Base-by-base conservation (phyloP, 179 eudicot genomes). In the Dionaea muscipula region DNA sequence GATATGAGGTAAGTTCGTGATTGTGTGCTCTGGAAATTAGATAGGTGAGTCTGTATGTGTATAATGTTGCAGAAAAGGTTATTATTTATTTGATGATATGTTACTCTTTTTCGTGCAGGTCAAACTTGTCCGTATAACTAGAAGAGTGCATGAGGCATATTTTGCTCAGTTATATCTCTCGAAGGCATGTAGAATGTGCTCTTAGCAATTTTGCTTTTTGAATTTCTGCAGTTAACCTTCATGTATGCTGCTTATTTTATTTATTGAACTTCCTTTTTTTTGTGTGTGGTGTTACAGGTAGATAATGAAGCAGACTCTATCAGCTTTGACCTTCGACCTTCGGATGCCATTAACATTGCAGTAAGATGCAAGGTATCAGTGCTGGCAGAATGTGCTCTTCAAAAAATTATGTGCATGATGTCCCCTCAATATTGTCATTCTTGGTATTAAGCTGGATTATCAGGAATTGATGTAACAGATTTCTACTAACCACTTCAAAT, bases 311-410 rank as follows among this genome's bases (percentile, higher is more conserved):
- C 71, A 21, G 93, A 81, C 46, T 68, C 76, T 56, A 62, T 93
- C 51, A 79, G 85, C 73, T 79, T 93, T 69, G 99, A 93, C 65
- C 82, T 88, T 58, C 81, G 95, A 40, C 99, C 99, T 39, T 88
- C 99, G 20, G 96, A 88, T 68, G 95, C 99, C 62, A 93, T 93
- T 36, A 88, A 87, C 61, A 91, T 91, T 74, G 98, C 95, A 53
- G 88, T 87, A 6, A 77, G 98, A 77, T 84, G 97, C 94, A 75
- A 86, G 87, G 97, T 90, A 79, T 38, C 6, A 51, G 21, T 18
- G 7, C 60, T 35, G 23, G 36, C 35, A 15, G 22, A 33, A 20
- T 26, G 47, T 27, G 44, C 20, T 18, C 47, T 43, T 20, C 35
- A 31, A 31, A 31, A 31, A 31, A 31, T 4, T 4, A 31, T 4